phyloP scores from a whole-genome alignment of 352 stramenopile genomes.

The Phytophthora fragariae region DNA sequence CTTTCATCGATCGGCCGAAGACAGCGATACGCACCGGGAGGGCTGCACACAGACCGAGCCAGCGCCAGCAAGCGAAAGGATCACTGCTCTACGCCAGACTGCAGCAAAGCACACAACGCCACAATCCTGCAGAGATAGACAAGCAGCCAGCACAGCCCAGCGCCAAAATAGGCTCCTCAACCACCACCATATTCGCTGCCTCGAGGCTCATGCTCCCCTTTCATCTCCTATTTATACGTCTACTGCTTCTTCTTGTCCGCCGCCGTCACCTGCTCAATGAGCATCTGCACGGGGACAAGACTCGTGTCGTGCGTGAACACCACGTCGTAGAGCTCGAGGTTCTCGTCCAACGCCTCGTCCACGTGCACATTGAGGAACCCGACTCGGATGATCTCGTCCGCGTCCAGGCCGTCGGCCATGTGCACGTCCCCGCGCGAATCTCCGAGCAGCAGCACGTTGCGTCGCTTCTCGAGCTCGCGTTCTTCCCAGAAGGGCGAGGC shows the following conservation, averaged over 20 bases:
- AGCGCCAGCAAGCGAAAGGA: conserved; percentile 24
- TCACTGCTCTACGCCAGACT: conserved; percentile 28
- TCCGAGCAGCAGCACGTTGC: conserved; percentile 73
- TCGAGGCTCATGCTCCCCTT: background rate
- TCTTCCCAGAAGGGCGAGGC: conserved; percentile 70
- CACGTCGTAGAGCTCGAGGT: conserved; percentile 63
- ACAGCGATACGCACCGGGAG: conserved; percentile 16
- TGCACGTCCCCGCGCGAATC: conserved; percentile 69
- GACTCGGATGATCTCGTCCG: conserved; percentile 70
- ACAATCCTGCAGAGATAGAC: conserved; percentile 27
- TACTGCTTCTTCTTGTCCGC: conserved; percentile 2
- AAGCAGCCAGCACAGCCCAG: conserved; percentile 5
- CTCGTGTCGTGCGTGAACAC: conserved; percentile 70
- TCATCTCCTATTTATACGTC: conserved; percentile 37
- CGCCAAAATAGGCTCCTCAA: conserved; percentile 28
- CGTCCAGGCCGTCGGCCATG: conserved; percentile 66
- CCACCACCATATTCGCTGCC: conserved; percentile 25
- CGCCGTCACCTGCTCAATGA: conserved; percentile 47
- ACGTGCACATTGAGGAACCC: conserved; percentile 76
- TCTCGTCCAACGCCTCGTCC: conserved; percentile 63
- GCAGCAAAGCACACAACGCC: conserved; percentile 27
- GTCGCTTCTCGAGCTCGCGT: conserved; percentile 56
- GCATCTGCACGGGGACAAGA: conserved; percentile 48
- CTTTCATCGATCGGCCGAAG: conserved; percentile 25
- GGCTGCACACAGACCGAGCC: conserved; percentile 6